A percentile compares a stretch with the other conserved stretches of the same genome.
phyloP scores from a whole-genome alignment of 768 basidiomycete genomes.

The Amanita pseudoporphyria region DNA sequence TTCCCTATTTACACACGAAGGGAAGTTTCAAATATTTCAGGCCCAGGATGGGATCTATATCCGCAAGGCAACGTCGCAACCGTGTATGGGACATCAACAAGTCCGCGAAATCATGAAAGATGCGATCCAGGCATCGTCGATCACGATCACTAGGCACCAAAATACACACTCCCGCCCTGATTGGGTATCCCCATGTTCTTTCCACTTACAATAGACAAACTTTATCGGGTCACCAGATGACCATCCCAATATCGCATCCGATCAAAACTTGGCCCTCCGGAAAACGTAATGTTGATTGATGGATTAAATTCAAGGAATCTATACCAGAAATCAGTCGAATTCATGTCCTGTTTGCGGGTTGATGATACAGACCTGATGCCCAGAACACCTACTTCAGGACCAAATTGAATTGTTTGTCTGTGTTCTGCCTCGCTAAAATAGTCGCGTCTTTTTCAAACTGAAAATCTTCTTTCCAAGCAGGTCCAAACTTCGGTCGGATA shows the following conservation, averaged over 20 bases:
- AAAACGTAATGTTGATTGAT: constrained; percentile 53
- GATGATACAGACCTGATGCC: background rate
- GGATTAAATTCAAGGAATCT: constrained; percentile 72
- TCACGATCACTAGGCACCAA: constrained; percentile 49
- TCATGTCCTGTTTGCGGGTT: constrained; percentile 39
- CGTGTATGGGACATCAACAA: too few relatives aligned
- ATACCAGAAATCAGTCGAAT: constrained; percentile 83
- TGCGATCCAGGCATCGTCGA: too few relatives aligned
- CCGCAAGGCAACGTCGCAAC: too few relatives aligned
- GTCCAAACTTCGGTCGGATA: too few relatives aligned
- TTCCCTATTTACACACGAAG: too few relatives aligned
- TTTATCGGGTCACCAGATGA: constrained; percentile 81
- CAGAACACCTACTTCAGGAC: constrained; percentile 42
- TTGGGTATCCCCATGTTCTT: too few relatives aligned
- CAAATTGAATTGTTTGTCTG: constrained; percentile 49
- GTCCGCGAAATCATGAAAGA: too few relatives aligned
- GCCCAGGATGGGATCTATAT: too few relatives aligned
- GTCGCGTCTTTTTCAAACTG: constrained; percentile 36
- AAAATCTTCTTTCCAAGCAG: constrained; percentile 5
- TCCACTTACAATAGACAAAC: constrained; percentile 71
- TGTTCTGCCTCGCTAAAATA: constrained; percentile 53
- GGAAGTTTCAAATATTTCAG: too few relatives aligned
- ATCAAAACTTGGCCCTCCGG: constrained; percentile 83
- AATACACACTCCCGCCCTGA: constrained; percentile 42
- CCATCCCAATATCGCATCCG: constrained; percentile 89